Percentiles rank a stretch among this genome's conserved stretches.
These are phyloP conservation scores for Pythium rhizo-oryzae DNA, from an alignment of 352 stramenopile genomes.

Conservation along the genomic window DNA sequence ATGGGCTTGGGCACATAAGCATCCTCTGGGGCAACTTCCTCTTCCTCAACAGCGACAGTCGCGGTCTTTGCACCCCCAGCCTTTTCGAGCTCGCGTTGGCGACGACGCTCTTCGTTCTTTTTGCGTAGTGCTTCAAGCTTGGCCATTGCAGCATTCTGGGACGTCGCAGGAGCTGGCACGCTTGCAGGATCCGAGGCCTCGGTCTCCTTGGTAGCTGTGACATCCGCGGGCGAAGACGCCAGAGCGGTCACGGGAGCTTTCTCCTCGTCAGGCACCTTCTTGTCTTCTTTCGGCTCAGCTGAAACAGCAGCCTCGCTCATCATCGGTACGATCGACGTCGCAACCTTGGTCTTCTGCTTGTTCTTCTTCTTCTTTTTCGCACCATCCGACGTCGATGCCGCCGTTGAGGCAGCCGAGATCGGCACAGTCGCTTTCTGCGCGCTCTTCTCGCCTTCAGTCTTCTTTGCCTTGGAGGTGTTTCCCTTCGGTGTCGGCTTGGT, in stretches of 20 bases:
- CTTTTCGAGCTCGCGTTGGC: conserved; percentile 37
- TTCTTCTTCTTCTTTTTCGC: conserved; percentile 30
- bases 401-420: background rate
- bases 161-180: conserved; percentile 27
- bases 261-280: conserved; percentile 1
- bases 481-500: conserved; percentile 15
- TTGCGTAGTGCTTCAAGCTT: conserved; percentile 63
- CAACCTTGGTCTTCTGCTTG: conserved; percentile 29
- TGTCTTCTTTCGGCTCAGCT: conserved; percentile 15
- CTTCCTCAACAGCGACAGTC: conserved; percentile 10
- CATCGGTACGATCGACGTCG: conserved; percentile 38
- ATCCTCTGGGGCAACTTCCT: conserved; percentile 34
- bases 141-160: conserved; percentile 71
- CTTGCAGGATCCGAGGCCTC: background rate
- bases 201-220: background rate
- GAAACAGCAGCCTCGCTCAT: conserved; percentile 1
- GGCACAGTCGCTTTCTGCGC: background rate
- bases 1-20: conserved; percentile 71
- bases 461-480: background rate
- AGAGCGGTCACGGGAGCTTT: background rate
- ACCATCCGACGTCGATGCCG: background rate
- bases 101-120: conserved; percentile 83
- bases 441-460: background rate
- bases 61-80: background rate
- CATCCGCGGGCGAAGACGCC: background rate